Conservation (phyloP, 2,329 filamentous ascomycete species). For the Hypomyces perniciosus region DNA sequence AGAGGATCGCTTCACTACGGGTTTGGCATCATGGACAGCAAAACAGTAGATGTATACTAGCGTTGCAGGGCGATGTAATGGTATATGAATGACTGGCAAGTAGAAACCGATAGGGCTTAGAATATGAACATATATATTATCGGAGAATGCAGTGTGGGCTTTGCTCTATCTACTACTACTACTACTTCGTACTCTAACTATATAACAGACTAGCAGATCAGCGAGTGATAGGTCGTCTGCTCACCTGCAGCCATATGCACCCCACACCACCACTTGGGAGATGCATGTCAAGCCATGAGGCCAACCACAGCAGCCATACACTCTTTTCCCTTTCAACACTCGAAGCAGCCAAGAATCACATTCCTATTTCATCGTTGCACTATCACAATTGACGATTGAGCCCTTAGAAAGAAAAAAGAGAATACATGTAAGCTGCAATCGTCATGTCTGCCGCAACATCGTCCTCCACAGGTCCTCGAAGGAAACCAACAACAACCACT, state of each 20-base stretch:
- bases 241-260: background rate
- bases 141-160: too few species aligned
- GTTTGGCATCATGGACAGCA: background rate
- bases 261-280: background rate
- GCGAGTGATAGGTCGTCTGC: too few species aligned
- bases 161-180: too few species aligned
- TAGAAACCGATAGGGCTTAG: background rate
- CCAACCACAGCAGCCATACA: background rate
- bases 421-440: background rate
- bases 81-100: background rate
- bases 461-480: background rate
- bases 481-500: background rate
- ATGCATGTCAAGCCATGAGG: background rate
- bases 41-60: background rate
- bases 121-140: background rate
- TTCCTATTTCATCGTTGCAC: too few species aligned
- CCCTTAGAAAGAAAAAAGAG: background rate
- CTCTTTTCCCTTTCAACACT: background rate
- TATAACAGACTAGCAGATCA: too few species aligned
- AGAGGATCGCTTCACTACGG: background rate
- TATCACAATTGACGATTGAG: background rate
- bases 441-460: background rate
- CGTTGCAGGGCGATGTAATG: background rate
- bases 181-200: too few species aligned
- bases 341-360: too few species aligned